Base-by-base conservation (phyloP, 441 rosid species). In the Erodium moschatum region DNA sequence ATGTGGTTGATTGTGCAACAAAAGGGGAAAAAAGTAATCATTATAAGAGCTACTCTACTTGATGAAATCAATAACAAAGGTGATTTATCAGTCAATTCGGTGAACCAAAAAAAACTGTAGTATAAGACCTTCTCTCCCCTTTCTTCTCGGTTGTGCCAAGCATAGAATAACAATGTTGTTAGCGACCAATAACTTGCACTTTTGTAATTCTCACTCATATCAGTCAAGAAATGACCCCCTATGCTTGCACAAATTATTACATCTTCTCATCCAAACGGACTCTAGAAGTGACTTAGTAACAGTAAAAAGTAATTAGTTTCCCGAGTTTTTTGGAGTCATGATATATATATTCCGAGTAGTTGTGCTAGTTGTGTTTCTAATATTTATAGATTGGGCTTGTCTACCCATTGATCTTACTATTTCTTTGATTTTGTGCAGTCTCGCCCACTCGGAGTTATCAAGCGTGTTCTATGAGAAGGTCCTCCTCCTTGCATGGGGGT, bases 391-490 rank as follows among this genome's bases (percentile, higher is more conserved):
- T 6, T 16, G 10, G 2, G 2, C 6, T 6, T 50, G 56, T 50
- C 13, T 50, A 15, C 56, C 16, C 7, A 4, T 21, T 16, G 20
- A 9, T 20, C 64, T 19, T 21, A 58, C 64, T 58, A 6, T 58
- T 18, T 58, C 29, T 52, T 67, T 72, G 44, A 24, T 64, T 73
- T 70, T 68, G 42, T 73, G 70, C 83, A 79, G 83, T 42, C 72
- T 82, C 29, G 85, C 85, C 11, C 83, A 80, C 73, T 82, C 85
- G 0, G 82, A 82, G 75, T 46, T 82, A 73, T 80, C 85, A 27
- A 78, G 78, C 60, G 85, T 80, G 54, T 82, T 80, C 67, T 81
- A 79, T 8, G 85, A 80, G 70, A 78, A 80, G 76, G 82, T 82
- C 50, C 73, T 79, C 44, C 81, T 82, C 48, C 80, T 77, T 46